Percentiles rank a stretch among this genome's conserved stretches.
Evolutionary conservation across 2,329 filamentous ascomycete species (phyloP).

Genomic region (Penicillium sp.): DNA sequence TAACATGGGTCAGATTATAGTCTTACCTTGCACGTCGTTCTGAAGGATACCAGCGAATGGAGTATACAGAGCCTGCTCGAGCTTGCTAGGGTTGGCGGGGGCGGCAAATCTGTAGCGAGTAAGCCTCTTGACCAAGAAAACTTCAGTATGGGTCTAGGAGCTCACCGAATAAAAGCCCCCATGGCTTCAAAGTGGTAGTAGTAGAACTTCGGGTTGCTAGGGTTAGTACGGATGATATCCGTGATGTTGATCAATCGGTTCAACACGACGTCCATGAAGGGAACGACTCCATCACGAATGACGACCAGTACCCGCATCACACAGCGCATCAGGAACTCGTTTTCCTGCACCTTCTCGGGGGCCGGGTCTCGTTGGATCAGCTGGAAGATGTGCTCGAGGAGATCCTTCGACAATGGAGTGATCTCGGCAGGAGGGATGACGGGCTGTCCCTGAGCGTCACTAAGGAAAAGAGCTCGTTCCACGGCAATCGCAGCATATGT

Average conservation of each 20-base stretch:
- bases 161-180: constrained; percentile 77
- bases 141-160: neutral
- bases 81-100: constrained; percentile 68
- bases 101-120: constrained; percentile 61
- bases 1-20: neutral
- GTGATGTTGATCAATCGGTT: constrained; percentile 86
- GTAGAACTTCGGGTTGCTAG: constrained; percentile 96
- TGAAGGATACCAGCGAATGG: constrained; percentile 80
- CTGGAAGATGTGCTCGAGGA: constrained; percentile 86
- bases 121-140: constrained; percentile 9
- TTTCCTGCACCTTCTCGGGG: constrained; percentile 94
- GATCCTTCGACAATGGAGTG: constrained; percentile 78
- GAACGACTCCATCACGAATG: constrained; percentile 77
- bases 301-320: constrained; percentile 97
- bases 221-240: constrained; percentile 88
- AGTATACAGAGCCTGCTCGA: constrained; percentile 80
- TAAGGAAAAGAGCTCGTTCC: constrained; percentile 87
- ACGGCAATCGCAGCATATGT: constrained; percentile 96
- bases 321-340: constrained; percentile 98
- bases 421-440: constrained; percentile 82
- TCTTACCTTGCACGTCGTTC: constrained; percentile 75
- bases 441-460: constrained; percentile 72
- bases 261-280: constrained; percentile 76
- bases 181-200: constrained; percentile 98
- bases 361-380: constrained; percentile 83